Percentiles rank a stretch among this genome's conserved stretches.
These are phyloP conservation scores for Stagonosporopsis cucurbitacearum DNA, from an alignment of 2,329 filamentous ascomycete species.

Conservation along the genomic window DNA sequence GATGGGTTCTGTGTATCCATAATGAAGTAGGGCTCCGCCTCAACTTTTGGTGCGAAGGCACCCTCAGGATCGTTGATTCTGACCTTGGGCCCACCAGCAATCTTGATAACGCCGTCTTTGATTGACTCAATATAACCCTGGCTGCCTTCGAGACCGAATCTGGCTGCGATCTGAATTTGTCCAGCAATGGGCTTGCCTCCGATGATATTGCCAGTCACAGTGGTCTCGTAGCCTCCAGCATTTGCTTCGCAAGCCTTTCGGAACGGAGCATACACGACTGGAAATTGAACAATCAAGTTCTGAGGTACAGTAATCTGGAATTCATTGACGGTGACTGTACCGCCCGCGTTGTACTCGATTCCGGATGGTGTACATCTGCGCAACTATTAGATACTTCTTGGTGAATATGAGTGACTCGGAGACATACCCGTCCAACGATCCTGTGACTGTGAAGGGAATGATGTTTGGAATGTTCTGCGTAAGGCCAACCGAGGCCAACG, in stretches of 20 bases:
- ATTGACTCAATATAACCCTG: conserved; percentile 48
- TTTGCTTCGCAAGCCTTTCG: conserved; percentile 35
- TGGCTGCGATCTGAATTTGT: conserved; percentile 46
- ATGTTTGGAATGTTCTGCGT: conserved; percentile 31
- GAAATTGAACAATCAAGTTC: conserved; percentile 59
- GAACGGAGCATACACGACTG: conserved; percentile 55
- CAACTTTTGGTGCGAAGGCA: conserved; percentile 44
- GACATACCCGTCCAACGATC: conserved; percentile 37
- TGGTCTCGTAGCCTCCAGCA: conserved; percentile 32
- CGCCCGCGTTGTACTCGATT: conserved; percentile 54
- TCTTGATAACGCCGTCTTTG: conserved; percentile 47
- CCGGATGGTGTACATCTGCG: conserved; percentile 27
- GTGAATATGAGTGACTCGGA: background rate
- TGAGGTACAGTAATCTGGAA: conserved; percentile 56
- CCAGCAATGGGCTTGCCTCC: conserved; percentile 48
- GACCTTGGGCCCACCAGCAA: conserved; percentile 48
- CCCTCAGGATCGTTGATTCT: conserved; percentile 57
- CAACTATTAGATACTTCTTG: background rate
- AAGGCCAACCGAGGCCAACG: conserved; percentile 25
- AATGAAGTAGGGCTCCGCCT: conserved; percentile 51
- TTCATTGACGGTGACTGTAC: conserved; percentile 55
- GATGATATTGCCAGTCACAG: conserved; percentile 51
- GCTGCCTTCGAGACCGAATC: conserved; percentile 47
- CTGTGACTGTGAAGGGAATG: conserved; percentile 36
- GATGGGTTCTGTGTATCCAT: conserved; percentile 59